A percentile compares a stretch with the other conserved stretches of the same genome.
These are phyloP conservation scores for Acanthochlamys bracteata DNA, from an alignment of 106 monocot species.

Conservation along the genomic window DNA sequence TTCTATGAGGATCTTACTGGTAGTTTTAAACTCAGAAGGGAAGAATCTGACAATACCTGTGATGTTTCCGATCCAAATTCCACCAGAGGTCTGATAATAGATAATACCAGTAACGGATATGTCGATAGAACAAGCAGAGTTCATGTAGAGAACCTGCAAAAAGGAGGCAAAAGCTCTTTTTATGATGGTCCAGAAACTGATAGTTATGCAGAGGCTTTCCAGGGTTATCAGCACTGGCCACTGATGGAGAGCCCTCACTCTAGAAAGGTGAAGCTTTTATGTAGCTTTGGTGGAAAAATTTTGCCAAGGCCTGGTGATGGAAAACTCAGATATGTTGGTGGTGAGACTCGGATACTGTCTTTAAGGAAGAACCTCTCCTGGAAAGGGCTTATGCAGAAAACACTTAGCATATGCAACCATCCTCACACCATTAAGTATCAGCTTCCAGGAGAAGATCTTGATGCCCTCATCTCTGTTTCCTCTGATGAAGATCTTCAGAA, in stretches of 20 bases:
- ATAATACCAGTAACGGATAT: conserved; percentile 6
- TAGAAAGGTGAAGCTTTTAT: conserved; percentile 77
- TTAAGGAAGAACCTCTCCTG: conserved; percentile 42
- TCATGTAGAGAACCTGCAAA: conserved; percentile 12
- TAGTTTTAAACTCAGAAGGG: conserved; percentile 24
- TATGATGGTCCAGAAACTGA: conserved; percentile 14
- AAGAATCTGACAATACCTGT: conserved; percentile 30
- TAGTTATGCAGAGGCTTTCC: conserved; percentile 12
- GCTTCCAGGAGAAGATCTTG: conserved; percentile 92
- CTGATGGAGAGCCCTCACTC: conserved; percentile 22
- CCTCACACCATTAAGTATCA: conserved; percentile 87
- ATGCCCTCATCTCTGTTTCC: conserved; percentile 88
- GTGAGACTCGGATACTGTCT: conserved; percentile 73
- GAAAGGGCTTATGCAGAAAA: conserved; percentile 64
- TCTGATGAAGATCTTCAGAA: conserved; percentile 92
- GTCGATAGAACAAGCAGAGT: conserved; percentile 8
- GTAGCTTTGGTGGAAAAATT: conserved; percentile 97
- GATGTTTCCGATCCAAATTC: conserved; percentile 24
- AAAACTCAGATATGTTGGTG: conserved; percentile 85
- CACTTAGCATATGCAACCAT: conserved; percentile 50
- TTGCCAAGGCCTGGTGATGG: conserved; percentile 88
- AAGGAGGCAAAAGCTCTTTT: conserved; percentile 2
- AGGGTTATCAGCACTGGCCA: conserved; percentile 11
- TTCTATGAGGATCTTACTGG: conserved; percentile 31
- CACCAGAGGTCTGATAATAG: conserved; percentile 4